A percentile compares a stretch with the other conserved stretches of the same genome.
Evolutionary conservation across 306 rosid genomes (phyloP).

Genomic region (Lotus japonicus): DNA sequence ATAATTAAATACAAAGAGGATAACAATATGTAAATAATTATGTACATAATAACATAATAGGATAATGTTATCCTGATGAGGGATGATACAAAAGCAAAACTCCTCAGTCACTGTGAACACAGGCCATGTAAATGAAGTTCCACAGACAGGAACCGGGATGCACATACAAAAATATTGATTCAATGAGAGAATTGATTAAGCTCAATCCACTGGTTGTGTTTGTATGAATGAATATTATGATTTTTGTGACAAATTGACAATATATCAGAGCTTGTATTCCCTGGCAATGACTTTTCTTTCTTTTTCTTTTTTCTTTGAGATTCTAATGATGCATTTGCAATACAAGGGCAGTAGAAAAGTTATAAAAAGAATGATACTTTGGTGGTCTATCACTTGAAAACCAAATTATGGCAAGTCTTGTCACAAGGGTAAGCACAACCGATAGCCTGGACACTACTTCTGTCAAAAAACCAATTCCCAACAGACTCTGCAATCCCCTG

Average conservation of each 20-base stretch:
- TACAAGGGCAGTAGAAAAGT: not conserved
- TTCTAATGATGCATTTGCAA: not conserved
- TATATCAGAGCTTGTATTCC: not conserved
- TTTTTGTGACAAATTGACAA: constrained; percentile 9
- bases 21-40: not conserved
- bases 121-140: not conserved
- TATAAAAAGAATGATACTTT: constrained; percentile 22
- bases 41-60: too few relatives aligned
- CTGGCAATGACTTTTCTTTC: not conserved
- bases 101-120: not conserved
- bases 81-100: not conserved
- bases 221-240: constrained; percentile 24
- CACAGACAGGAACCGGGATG: constrained; percentile 10
- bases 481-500: constrained; percentile 51
- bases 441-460: constrained; percentile 33
- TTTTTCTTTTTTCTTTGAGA: not conserved
- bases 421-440: constrained; percentile 56
- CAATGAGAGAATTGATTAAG: constrained; percentile 13
- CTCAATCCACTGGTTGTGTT: not conserved
- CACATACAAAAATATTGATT: constrained; percentile 17
- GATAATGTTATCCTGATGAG: not conserved
- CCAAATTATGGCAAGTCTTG: constrained; percentile 42
- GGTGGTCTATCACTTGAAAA: constrained; percentile 19
- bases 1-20: not conserved
- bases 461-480: constrained; percentile 44